Percentiles rank a stretch among this genome's conserved stretches.
Evolutionary conservation across 2,329 filamentous ascomycete genomes (phyloP).

Genomic region (Neocatenulostroma microsporum): DNA sequence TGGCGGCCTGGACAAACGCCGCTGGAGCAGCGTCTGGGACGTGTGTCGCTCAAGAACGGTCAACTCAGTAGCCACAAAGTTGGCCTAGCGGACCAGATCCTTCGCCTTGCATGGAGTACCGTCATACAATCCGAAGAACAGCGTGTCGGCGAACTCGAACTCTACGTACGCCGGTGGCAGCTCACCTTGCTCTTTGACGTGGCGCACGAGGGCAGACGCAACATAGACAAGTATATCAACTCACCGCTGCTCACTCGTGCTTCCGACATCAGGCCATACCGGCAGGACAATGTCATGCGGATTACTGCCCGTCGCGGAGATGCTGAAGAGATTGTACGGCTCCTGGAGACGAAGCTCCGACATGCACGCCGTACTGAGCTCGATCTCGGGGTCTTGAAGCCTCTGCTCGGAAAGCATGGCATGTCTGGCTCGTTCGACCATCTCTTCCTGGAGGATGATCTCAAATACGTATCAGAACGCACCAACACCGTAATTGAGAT

Average conservation of each 20-base stretch:
- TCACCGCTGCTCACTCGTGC: conserved; percentile 16
- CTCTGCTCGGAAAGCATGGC: not conserved
- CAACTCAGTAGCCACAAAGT: conserved; percentile 9
- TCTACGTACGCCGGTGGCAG: conserved; percentile 23
- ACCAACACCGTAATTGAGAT: conserved; percentile 14
- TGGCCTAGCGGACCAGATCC: conserved; percentile 18
- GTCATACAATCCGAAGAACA: conserved; percentile 19
- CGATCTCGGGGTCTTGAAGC: conserved; percentile 11
- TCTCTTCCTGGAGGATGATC: conserved; percentile 14
- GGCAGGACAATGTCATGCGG: conserved; percentile 19
- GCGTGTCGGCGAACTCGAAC: conserved; percentile 22
- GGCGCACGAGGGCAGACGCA: too few species aligned
- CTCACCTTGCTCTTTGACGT: conserved; percentile 22
- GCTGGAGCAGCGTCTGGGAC: conserved; percentile 14
- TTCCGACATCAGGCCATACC: conserved; percentile 16
- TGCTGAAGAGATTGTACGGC: conserved; percentile 21
- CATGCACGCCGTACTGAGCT: conserved; percentile 11
- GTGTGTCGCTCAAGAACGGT: conserved; percentile 7
- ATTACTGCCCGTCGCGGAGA: conserved; percentile 24
- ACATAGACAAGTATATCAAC: conserved; percentile 15
- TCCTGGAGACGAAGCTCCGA: conserved; percentile 16
- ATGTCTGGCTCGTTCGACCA: not conserved
- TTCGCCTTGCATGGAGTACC: conserved; percentile 22
- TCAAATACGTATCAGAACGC: conserved; percentile 13
- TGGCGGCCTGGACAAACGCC: conserved; percentile 22